Percentiles rank a stretch among this genome's conserved stretches.
Conservation (phyloP, 257 asterid genomes). For the Capsicum chinense region DNA sequence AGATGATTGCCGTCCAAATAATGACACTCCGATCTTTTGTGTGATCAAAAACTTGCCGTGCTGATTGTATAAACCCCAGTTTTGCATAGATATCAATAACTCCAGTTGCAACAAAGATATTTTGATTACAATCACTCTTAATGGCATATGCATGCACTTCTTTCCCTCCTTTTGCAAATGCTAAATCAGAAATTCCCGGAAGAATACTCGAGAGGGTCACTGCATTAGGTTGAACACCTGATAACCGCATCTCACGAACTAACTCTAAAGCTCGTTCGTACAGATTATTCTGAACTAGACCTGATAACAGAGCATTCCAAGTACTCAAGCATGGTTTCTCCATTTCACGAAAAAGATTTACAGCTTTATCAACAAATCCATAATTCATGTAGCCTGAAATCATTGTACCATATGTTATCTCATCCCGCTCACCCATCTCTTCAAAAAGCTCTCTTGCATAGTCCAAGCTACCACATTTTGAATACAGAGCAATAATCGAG, state of each 20-base stretch:
- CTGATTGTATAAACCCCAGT: slow-evolving; percentile 70
- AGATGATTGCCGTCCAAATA: slow-evolving; percentile 84
- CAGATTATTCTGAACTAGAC: slow-evolving; percentile 69
- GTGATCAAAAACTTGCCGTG: slow-evolving; percentile 58
- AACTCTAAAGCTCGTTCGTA: slow-evolving; percentile 54
- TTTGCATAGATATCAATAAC: slow-evolving; percentile 75
- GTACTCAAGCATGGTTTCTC: slow-evolving; percentile 62
- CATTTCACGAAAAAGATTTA: slow-evolving; percentile 56
- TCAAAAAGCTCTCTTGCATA: slow-evolving; percentile 71
- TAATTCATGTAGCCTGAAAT: slow-evolving; percentile 85
- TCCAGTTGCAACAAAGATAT: slow-evolving; percentile 71
- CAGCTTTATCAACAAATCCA: slow-evolving; percentile 70
- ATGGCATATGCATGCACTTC: slow-evolving; percentile 77
- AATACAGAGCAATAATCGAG: slow-evolving; percentile 66
- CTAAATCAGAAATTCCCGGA: slow-evolving; percentile 61
- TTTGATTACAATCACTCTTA: slow-evolving; percentile 49
- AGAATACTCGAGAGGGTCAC: slow-evolving; percentile 81
- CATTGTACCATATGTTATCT: slow-evolving; percentile 71
- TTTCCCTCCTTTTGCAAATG: slow-evolving; percentile 68
- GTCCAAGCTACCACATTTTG: slow-evolving; percentile 88
- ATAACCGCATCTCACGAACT: slow-evolving; percentile 59
- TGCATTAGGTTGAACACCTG: slow-evolving; percentile 58
- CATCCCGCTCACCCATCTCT: slow-evolving; percentile 79
- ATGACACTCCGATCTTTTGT: slow-evolving; percentile 61
- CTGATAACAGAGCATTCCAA: slow-evolving; percentile 88